Evolutionary conservation across 1,284 basidiomycete species (phyloP).

Genomic region (Trametes versicolor): DNA sequence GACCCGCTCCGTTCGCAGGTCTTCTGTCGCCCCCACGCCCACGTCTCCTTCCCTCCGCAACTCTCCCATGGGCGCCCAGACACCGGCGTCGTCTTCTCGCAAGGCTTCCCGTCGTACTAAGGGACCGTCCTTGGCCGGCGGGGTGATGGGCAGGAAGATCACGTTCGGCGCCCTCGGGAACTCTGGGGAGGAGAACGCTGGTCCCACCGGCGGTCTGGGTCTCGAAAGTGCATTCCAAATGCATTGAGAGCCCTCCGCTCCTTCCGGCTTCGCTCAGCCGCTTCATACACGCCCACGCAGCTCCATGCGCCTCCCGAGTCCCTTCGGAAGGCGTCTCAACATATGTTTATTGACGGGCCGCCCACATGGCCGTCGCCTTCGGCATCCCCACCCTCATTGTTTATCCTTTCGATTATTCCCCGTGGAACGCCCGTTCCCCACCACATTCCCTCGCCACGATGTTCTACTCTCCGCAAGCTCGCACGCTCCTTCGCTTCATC

Average conservation of each 20-base stretch:
- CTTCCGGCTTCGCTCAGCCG: background rate
- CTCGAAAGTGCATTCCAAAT: conserved; percentile 72
- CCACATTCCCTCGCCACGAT: conserved; percentile 12
- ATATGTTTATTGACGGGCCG: conserved; percentile 24
- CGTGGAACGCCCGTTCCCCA: conserved; percentile 11
- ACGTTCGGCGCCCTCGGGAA: conserved; percentile 56
- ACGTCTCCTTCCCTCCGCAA: conserved; percentile 22
- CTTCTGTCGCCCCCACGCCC: background rate
- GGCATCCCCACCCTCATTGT: conserved; percentile 25
- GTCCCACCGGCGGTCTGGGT: conserved; percentile 40
- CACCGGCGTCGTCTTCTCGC: conserved; percentile 20
- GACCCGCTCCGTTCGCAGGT: conserved; percentile 13
- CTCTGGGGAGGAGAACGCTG: conserved; percentile 44
- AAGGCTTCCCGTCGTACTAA: conserved; percentile 38
- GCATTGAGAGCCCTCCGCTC: conserved; percentile 44
- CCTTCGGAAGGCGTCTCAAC: conserved; percentile 8
- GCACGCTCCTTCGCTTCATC: conserved; percentile 23
- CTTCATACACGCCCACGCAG: background rate
- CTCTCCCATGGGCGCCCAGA: conserved; percentile 19
- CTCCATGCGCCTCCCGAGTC: background rate
- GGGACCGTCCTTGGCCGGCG: conserved; percentile 34
- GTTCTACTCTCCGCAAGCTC: conserved; percentile 4
- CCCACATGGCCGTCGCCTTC: conserved; percentile 12
- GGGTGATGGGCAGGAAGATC: conserved; percentile 53
- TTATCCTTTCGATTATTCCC: conserved; percentile 21